Evolutionary conservation across 2,329 filamentous ascomycete genomes (phyloP), one percentile per base, ranked within the genome.

Genomic region (Clonostachys rosea): DNA sequence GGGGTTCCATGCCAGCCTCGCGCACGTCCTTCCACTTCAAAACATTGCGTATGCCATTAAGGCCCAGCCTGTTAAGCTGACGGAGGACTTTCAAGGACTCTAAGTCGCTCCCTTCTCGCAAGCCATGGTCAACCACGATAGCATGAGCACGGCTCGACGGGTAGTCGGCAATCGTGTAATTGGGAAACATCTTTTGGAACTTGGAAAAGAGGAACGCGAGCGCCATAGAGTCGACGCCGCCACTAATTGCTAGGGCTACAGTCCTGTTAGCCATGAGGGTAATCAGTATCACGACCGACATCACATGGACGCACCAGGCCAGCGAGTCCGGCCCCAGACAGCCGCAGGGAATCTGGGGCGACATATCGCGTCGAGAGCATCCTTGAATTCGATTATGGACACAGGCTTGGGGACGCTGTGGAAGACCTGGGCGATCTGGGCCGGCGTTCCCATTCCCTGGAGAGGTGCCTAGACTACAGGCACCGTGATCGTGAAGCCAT

Each of bases 161-260:
- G 49, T 75, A 71, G 55, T 76, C 76, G 34, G 67, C 68, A 24
- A 81, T 59, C 40, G 54, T 66, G 51, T 71, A 57, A 24, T 54
- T 49, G 3, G 58, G 59, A 42, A 69, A 58, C 4, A 51, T 50
- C 4, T 50, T 61, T 36, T 66, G 65, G 35, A 78, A 57, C 42
- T 71, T 65, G 43, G 74, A 76, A 61, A 87, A 89, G 35, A 97
- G 76, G 50, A 75, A 83, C 47, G 91, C 90, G 50, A 99, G 74
- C 30, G 92, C 92, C 91, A 97, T 99, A n/a, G 92, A 97, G 66
- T 99, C 94, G 37, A 94, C 88, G 8, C 94, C 94, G 20, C 94
- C 94, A 60, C 91, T 96, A 51, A 97, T 74, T 14, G 91, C 94
- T 49, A 97, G 71, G 46, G 78, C 86, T 89, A 52, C 8, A 34